Base-by-base conservation (phyloP, 495 filamentous ascomycete genomes). In the Monascus purpureus region DNA sequence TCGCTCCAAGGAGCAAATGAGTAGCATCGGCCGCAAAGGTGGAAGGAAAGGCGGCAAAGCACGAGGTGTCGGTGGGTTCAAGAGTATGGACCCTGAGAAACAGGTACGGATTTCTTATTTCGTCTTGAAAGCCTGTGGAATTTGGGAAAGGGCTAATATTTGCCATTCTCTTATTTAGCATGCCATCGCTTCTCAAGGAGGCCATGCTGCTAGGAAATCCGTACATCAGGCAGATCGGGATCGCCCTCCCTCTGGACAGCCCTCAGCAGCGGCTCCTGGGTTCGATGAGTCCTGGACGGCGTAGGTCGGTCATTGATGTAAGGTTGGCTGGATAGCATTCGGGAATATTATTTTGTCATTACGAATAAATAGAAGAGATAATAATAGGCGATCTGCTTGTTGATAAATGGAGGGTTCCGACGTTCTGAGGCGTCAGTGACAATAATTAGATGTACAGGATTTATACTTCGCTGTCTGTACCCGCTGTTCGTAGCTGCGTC, bases 1-100 rank as follows among this genome's bases (percentile, higher is more conserved):
- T 58, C 66, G 69, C 40, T 55, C 67, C 24, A 65, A 63, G 39
- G 63, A 68, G 16, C 63, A 74, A 35, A 59, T 73, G 6, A 49
- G 43, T 29, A 55, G 57, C n/a, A 63, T 66, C 25, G 70, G 59
- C 0, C 39, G 45, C 1, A 71, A 69, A 46, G 67, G 63, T 1
- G 65, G 65, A 15, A 46, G 53, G 32, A 50, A 61, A 24, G 53
- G 55, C 11, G 37, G 41, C 13, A 34, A 25, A 23, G 36, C 41
- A 17, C 30, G 20, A 25, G 34, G 35, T 20, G 31, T 29, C 4
- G 45, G 41, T 15, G 45, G 47, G 15, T 50, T 52, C 37, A 37
- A 40, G 6, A 20, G 24, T 8, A 47, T 52, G 39, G 43, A 63
- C 35, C 50, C 60, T 2, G 57, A 64, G 19, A 63, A 61, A 36